Evolutionary conservation across 148 eudicot species (phyloP), one percentile per base, ranked within the genome.

Genomic region (Heliosperma pusillum): DNA sequence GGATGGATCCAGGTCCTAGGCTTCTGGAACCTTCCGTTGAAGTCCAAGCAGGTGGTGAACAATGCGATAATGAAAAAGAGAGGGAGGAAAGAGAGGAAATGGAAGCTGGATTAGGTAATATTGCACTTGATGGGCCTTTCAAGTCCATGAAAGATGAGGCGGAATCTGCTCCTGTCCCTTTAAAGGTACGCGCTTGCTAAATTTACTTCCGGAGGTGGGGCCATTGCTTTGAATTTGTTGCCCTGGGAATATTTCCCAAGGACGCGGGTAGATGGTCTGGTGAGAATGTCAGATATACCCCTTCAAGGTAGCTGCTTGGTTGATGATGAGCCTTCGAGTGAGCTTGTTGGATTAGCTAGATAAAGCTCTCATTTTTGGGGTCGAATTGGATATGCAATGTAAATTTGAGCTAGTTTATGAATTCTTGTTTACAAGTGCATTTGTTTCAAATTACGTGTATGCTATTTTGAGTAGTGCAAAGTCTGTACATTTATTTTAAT

Each of bases 41-140:
- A 74, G 63, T 75, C 20, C 59, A 57, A 63, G 76, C 45, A 17
- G 52, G 60, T 52, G 60, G 44, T 42, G 62, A 27, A 13, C 26
- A 26, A 64, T 26, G 47, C 27, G 77, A 22, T 36, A 73, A 67
- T 24, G 44, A 19, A 22, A 69, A 66, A 77, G 97, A 87, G 63
- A 85, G 80, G 56, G 82, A 80, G 27, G 93, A 89, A 45, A 82
- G 81, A 66, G 97, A 89, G 77, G 87, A 88, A 55, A 83, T 92
- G 86, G 92, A 92, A 80, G 79, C 76, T 16, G 85, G 89, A 73
- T 84, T 92, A 52, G 87, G 86, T 44, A 89, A 86, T 79, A 87
- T 92, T 47, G 84, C 82, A 53, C 88, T 91, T 79, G 81, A 74
- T 82, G 85, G 79, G 57, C 58, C 71, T 69, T 56, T 85, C 69